phyloP scores from a whole-genome alignment of 2,329 filamentous ascomycete genomes.

The Zalaria sp. region DNA sequence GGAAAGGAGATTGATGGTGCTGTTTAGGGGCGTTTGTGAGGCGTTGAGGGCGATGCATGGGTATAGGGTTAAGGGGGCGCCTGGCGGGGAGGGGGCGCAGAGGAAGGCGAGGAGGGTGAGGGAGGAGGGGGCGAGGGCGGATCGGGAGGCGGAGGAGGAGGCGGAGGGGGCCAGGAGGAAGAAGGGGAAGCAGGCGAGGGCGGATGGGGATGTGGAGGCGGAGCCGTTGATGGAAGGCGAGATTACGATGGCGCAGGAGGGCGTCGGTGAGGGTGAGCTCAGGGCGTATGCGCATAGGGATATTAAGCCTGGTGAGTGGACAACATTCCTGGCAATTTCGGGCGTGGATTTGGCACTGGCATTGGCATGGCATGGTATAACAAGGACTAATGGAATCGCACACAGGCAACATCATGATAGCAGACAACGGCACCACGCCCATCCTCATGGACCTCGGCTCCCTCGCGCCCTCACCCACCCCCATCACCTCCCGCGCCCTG shows the following conservation, averaged over 20 bases:
- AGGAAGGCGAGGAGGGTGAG: slow-evolving; percentile 41
- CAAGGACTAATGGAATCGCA: neutral
- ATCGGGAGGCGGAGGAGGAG: slow-evolving; percentile 30
- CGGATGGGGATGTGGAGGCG: slow-evolving; percentile 61
- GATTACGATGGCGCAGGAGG: slow-evolving; percentile 51
- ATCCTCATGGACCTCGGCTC: slow-evolving; percentile 98
- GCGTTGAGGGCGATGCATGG: slow-evolving; percentile 85
- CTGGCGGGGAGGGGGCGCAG: slow-evolving; percentile 34
- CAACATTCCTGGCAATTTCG: neutral
- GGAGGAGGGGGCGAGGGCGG: slow-evolving; percentile 40
- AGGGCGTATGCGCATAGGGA: slow-evolving; percentile 87
- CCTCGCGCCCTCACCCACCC: slow-evolving; percentile 70
- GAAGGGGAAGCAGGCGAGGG: slow-evolving; percentile 19
- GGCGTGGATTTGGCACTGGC: neutral
- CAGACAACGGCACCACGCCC: slow-evolving; percentile 72
- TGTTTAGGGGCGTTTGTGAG: slow-evolving; percentile 85
- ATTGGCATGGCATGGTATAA: neutral
- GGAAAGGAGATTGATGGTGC: slow-evolving; percentile 70
- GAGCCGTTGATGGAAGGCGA: slow-evolving; percentile 74
- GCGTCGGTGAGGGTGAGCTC: slow-evolving; percentile 52
- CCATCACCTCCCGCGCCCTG: slow-evolving; percentile 78
- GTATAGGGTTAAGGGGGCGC: slow-evolving; percentile 52
- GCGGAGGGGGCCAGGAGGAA: slow-evolving; percentile 24
- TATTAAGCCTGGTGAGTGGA: slow-evolving; percentile 73
- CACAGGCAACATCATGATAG: slow-evolving; percentile 89